These are phyloP conservation scores for Colletotrichum orbiculare DNA, from an alignment of 2,329 filamentous ascomycete species.

Conservation along the genomic window DNA sequence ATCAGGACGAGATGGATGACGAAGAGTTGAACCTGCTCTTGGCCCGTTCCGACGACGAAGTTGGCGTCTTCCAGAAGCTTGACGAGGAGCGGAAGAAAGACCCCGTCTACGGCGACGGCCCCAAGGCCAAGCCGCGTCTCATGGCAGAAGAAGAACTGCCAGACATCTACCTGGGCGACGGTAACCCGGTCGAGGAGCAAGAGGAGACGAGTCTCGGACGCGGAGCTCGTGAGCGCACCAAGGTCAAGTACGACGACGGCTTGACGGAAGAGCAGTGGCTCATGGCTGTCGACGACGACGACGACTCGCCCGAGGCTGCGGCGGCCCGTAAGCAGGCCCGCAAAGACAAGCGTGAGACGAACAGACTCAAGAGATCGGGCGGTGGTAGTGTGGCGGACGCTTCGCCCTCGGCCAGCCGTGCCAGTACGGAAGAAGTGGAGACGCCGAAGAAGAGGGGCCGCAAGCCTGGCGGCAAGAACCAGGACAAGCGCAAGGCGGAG, in stretches of 20 bases:
- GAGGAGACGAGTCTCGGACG: constrained; percentile 81
- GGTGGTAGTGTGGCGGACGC: constrained; percentile 58
- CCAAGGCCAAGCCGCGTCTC: constrained; percentile 78
- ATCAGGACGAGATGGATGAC: constrained; percentile 98
- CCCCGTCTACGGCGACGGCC: constrained; percentile 75
- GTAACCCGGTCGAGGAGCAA: constrained; percentile 83
- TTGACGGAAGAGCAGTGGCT: constrained; percentile 99
- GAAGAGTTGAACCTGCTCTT: constrained; percentile 96
- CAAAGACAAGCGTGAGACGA: constrained; percentile 81
- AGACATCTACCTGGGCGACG: constrained; percentile 92
- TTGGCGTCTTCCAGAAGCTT: constrained; percentile 81
- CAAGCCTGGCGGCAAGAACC: constrained; percentile 75
- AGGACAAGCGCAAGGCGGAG: constrained; percentile 89
- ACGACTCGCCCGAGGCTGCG: constrained; percentile 92
- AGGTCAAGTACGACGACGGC: constrained; percentile 95
- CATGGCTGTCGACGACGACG: constrained; percentile 96
- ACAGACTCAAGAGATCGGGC: constrained; percentile 72
- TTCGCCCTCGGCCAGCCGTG: constrained; percentile 82
- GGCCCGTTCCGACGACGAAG: constrained; percentile 85
- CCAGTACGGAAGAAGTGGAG: constrained; percentile 81
- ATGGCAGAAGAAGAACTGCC: constrained; percentile 90
- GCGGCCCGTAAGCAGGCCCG: constrained; percentile 89
- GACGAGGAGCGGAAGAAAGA: constrained; percentile 79
- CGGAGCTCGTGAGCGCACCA: constrained; percentile 92
- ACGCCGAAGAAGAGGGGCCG: constrained; percentile 86